Evolutionary conservation across 768 basidiomycete species (phyloP).

Genomic region (Gautieria morchelliformis): DNA sequence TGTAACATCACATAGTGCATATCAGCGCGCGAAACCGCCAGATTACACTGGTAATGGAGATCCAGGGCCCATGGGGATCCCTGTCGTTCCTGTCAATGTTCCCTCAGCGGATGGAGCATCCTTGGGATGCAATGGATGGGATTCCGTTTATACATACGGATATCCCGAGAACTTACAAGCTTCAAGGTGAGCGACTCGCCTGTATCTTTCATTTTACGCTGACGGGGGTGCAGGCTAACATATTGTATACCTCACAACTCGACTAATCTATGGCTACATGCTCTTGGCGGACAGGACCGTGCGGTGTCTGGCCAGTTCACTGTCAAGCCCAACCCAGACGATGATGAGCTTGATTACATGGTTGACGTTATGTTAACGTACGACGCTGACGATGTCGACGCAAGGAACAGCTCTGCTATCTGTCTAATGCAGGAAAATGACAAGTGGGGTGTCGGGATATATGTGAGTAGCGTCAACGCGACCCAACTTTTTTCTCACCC

Average conservation of each 20-base stretch:
- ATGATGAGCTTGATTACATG: not conserved
- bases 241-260: conserved; percentile 2
- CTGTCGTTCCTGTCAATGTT: not conserved
- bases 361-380: conserved; percentile 1
- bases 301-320: conserved; percentile 1
- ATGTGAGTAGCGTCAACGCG: not conserved
- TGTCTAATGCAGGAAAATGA: conserved; percentile 1
- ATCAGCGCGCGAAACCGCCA: conserved; percentile 2
- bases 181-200: not conserved
- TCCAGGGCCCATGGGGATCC: not conserved
- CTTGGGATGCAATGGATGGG: conserved; percentile 4
- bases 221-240: not conserved
- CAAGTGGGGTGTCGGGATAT: conserved; percentile 3
- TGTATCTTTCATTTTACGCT: not conserved
- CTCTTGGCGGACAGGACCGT: not conserved
- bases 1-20: not conserved
- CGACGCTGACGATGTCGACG: not conserved
- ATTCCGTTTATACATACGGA: not conserved
- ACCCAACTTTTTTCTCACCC: not conserved
- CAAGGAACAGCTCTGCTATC: conserved; percentile 3
- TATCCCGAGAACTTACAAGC: conserved; percentile 3
- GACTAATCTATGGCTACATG: conserved; percentile 4
- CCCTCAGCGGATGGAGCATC: not conserved
- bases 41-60: not conserved
- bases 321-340: conserved; percentile 6